Evolutionary conservation across 2,329 filamentous ascomycete species (phyloP).

Genomic region (Lasiodiplodia gonubiensis): DNA sequence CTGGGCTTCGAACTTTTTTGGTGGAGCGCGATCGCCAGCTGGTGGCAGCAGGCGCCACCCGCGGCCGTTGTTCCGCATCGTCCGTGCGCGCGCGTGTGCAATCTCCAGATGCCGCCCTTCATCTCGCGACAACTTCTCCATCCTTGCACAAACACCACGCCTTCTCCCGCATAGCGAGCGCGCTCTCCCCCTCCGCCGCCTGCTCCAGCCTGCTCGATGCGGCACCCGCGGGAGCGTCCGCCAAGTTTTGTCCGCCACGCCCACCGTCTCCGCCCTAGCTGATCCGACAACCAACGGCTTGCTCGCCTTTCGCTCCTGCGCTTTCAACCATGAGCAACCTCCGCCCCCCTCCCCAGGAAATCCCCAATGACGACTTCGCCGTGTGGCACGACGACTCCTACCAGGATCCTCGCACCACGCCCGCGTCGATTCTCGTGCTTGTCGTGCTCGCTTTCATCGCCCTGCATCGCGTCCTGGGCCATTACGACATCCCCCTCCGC

Average conservation of each 20-base stretch:
- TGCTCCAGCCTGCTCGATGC: conserved; percentile 26
- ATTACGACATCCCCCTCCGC: conserved; percentile 36
- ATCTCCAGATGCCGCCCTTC: conserved; percentile 27
- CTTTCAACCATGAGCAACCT: conserved; percentile 23
- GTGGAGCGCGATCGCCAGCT: conserved; percentile 22
- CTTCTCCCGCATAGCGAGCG: conserved; percentile 2
- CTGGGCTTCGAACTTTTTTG: conserved; percentile 24
- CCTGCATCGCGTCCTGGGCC: conserved; percentile 35
- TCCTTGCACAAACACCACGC: neutral
- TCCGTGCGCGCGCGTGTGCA: conserved; percentile 4
- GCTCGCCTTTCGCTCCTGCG: neutral
- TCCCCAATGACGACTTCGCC: conserved; percentile 16
- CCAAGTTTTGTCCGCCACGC: conserved; percentile 6
- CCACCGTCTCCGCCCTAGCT: conserved; percentile 27
- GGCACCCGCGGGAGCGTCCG: conserved; percentile 14
- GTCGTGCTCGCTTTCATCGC: conserved; percentile 25
- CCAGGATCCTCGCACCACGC: conserved; percentile 13
- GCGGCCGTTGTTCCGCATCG: conserved; percentile 2
- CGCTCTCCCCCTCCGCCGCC: neutral
- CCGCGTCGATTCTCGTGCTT: conserved; percentile 24
- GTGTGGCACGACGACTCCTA: neutral
- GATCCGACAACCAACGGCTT: neutral
- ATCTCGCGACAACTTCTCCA: conserved; percentile 24
- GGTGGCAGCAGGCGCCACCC: neutral
- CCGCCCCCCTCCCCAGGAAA: conserved; percentile 8